Base-by-base conservation (phyloP, 2,329 filamentous ascomycete genomes). In the Alternaria infectoria region DNA sequence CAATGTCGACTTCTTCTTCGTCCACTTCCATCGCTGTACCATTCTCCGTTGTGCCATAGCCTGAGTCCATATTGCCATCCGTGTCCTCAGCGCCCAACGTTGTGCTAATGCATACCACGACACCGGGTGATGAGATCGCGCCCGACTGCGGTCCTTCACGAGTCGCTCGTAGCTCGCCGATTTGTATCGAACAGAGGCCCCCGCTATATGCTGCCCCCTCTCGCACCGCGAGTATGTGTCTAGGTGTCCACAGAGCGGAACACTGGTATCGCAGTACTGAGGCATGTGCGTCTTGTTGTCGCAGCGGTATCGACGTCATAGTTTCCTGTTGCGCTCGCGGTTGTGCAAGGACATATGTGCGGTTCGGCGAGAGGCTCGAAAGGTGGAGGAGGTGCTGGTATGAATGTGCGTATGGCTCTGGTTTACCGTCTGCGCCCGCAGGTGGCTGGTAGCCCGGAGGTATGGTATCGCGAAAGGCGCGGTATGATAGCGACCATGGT, bases 401-500 rank as follows among this genome's bases (percentile, higher is more conserved):
- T 5, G 74, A 69, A 57, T 76, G 70, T 5, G 57, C 26, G 64
- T 67, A 66, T 23, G 67, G 50, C 23, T 64, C 28, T 6, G 71
- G 60, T 44, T 67, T 68, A 54, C 64, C 62, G 17, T 72, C 63
- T 40, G 65, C 60, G 21, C 66, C 62, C 2, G 46, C 51, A 5
- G 69, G 44, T 15, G 61, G 30, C n/a, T 64, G 54, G 45, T 69
- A 44, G 23, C 57, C 57, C 4, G 63, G 69, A 4, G 77, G 74
- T 7, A 66, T 60, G 2, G 67, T 70, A 55, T 77, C 73, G 61
- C 77, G 78, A 55, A 79, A 76, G 12, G 75, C 64, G 17, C 76
- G 76, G 60, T 79, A 76, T 32, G 64, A 69, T 40, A 80, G 73
- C 4, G 68, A 58, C 77, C 77, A 80, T 59, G 64, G 59, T 3